Conservation (phyloP, 352 stramenopile species). For the Phytophthora pseudosyringae region DNA sequence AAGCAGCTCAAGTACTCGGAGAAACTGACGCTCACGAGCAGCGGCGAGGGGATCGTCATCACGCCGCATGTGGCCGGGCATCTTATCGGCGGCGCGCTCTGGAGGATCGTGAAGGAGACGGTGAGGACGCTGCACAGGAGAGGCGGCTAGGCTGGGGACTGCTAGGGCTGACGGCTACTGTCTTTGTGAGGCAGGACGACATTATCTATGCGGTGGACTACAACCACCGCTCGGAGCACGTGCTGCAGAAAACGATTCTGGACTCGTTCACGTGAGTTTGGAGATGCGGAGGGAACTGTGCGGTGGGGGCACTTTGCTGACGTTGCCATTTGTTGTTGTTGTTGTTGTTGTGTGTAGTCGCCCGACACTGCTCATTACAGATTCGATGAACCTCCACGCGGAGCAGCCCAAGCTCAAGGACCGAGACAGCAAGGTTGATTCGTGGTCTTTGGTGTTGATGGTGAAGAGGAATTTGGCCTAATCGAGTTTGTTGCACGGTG, state of each 20-base stretch:
- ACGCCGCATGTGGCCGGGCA: constrained; percentile 95
- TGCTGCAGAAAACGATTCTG: constrained; percentile 94
- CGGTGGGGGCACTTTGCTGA: not conserved
- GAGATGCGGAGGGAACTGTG: not conserved
- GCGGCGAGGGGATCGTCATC: constrained; percentile 90
- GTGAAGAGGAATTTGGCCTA: constrained; percentile 9
- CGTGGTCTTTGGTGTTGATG: not conserved
- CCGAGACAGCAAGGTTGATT: constrained; percentile 72
- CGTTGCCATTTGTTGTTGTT: not conserved
- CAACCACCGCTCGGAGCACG: constrained; percentile 95
- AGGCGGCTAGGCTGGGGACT: not conserved
- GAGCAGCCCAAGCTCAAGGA: constrained; percentile 90
- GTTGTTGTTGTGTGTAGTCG: constrained; percentile 49
- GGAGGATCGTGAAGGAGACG: constrained; percentile 95
- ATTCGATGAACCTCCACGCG: constrained; percentile 89
- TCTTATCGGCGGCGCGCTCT: constrained; percentile 95
- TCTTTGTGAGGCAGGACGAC: constrained; percentile 68
- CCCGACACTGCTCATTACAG: constrained; percentile 87
- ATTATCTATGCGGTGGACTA: constrained; percentile 94
- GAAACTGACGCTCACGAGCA: constrained; percentile 89
- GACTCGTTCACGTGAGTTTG: constrained; percentile 89
- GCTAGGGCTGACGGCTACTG: constrained; percentile 4
- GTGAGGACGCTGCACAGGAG: constrained; percentile 32
- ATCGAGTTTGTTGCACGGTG: constrained; percentile 21
- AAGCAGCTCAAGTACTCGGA: constrained; percentile 97